These are phyloP conservation scores for Neurospora sp. DNA, from an alignment of 495 filamentous ascomycete species.

Conservation along the genomic window DNA sequence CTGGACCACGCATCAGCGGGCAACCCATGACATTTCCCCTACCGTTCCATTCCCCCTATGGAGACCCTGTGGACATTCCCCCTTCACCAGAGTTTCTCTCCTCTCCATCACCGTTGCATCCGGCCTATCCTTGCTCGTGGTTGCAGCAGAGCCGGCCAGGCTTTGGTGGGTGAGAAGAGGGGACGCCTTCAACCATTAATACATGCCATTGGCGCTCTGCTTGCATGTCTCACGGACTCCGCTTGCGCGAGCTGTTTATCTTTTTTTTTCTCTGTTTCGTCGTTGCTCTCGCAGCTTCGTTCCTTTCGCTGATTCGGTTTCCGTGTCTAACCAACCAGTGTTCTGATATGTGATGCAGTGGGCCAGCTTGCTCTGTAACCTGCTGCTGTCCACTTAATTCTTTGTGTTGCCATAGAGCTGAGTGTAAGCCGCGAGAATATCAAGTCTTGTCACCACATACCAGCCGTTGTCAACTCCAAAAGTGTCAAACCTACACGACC, in stretches of 20 bases:
- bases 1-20: not conserved
- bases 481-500: not conserved
- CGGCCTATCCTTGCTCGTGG: conserved; percentile 19
- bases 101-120: conserved; percentile 28
- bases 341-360: conserved; percentile 17
- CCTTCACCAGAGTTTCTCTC: not conserved
- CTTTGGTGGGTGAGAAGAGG: not conserved
- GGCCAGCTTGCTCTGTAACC: conserved; percentile 12
- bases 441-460: conserved; percentile 5
- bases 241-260: conserved; percentile 14
- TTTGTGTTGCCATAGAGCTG: not conserved
- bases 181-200: conserved; percentile 15
- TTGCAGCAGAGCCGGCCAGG: conserved; percentile 13
- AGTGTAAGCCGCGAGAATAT: conserved; percentile 15
- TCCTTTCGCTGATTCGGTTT: not conserved
- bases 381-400: conserved; percentile 10
- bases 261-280: conserved; percentile 9
- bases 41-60: not conserved
- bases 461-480: conserved; percentile 7
- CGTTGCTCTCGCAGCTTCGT: not conserved
- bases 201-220: conserved; percentile 21
- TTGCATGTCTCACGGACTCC: conserved; percentile 7
- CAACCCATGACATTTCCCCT: not conserved
- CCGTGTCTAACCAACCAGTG: conserved; percentile 9
- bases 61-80: not conserved